Evolutionary conservation across 257 asterid species (phyloP), one percentile per base, ranked within the genome.

Genomic region (Pogostemon cablin): DNA sequence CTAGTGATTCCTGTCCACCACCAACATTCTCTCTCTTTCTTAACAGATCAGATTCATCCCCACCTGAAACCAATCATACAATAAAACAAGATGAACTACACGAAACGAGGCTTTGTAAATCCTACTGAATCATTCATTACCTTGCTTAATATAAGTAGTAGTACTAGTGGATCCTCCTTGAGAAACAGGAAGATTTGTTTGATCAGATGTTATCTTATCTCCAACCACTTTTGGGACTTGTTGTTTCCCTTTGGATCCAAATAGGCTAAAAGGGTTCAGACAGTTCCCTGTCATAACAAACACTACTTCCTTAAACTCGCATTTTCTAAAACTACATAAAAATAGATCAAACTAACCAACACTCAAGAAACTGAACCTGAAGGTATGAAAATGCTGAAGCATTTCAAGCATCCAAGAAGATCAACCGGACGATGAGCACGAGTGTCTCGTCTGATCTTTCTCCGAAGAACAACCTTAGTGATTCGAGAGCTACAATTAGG

Each of bases 391-490:
- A 90, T 48, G 61, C 83, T 73, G 76, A 90, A 78, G 81, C 97
- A 90, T 5, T 86, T 68, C 35, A 82, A 72, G 76, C 97, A 90
- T 44, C 96, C 93, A 11, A 86, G 17, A 38, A 83, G 71, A 39
- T 78, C 78, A 37, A 3, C 38, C 0, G 67, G 67, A 41, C 57
- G 43, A 3, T 41, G 59, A 6, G 9, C 25, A 50, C 4, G 48
- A 38, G 32, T n/a, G 4, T 25, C 56, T 9, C 57, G 62, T 50
- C 44, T 25, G 32, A 25, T 84, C 67, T 62, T 84, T 65, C 92
- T 69, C 25, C 91, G 85, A 20, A 90, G 88, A 65, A 84, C 53
- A 17, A 90, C 96, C 71, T 80, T 90, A 0, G 95, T 84, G 6
- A 90, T 85, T 37, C 66, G 81, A 3, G 57, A 74, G 2, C 46